Percentiles rank a stretch among this genome's conserved stretches.
Conservation (phyloP, 306 rosid species). For the Canavalia ensiformis region DNA sequence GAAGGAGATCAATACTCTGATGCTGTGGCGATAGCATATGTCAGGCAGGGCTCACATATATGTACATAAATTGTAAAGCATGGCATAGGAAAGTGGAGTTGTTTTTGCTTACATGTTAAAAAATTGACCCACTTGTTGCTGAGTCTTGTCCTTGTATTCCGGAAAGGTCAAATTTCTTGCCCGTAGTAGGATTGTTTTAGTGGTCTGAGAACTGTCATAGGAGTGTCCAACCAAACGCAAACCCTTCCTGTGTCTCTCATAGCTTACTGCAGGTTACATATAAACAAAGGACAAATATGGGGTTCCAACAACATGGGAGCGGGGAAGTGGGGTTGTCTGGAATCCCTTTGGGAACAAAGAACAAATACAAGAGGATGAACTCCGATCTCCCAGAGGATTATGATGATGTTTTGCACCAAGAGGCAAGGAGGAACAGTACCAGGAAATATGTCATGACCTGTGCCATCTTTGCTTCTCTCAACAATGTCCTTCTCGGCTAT, state of each 20-base stretch:
- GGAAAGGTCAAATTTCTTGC: background rate
- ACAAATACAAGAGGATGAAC: constrained; percentile 74
- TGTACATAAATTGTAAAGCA: background rate
- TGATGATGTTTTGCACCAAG: constrained; percentile 55
- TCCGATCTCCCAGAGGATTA: constrained; percentile 57
- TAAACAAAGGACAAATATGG: constrained; percentile 52
- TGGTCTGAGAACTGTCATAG: constrained; percentile 18
- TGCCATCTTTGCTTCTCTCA: constrained; percentile 87
- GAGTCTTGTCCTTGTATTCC: background rate
- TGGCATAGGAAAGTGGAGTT: constrained; percentile 27
- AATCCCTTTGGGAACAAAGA: constrained; percentile 66
- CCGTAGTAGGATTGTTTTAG: background rate
- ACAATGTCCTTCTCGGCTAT: constrained; percentile 86
- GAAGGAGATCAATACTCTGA: constrained; percentile 24
- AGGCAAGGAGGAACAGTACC: constrained; percentile 51
- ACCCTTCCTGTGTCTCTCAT: background rate
- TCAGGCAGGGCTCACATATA: background rate
- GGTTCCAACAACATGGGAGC: constrained; percentile 64
- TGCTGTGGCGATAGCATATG: background rate
- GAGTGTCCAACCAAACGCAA: constrained; percentile 29
- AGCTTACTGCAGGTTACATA: constrained; percentile 3
- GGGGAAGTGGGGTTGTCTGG: constrained; percentile 64
- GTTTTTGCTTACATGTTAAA: constrained; percentile 13
- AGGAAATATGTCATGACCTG: constrained; percentile 75
- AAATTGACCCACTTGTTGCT: constrained; percentile 35